A percentile compares a stretch with the other conserved stretches of the same genome.
These are phyloP conservation scores for Phytophthora lateralis DNA, from an alignment of 352 stramenopile genomes.

Conservation along the genomic window DNA sequence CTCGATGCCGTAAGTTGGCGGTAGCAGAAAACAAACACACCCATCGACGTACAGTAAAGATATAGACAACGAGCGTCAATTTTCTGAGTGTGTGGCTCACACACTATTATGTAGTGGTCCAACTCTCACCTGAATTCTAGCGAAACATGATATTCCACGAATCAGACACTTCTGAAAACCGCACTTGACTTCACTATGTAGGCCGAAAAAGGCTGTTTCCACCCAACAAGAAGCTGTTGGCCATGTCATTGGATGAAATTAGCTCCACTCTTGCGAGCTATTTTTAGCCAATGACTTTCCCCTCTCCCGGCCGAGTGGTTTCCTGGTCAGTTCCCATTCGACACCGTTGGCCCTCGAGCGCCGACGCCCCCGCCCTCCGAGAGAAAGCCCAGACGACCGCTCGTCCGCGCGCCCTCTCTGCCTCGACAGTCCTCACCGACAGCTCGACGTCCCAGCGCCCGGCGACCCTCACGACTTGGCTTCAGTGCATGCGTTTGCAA, in stretches of 20 bases:
- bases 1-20: slow-evolving; percentile 38
- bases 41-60: slow-evolving; percentile 19
- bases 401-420: slow-evolving; percentile 5
- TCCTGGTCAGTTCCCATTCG: slow-evolving; percentile 33
- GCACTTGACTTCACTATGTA: not conserved
- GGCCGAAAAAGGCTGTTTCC: not conserved
- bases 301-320: not conserved
- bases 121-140: slow-evolving; percentile 4
- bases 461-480: slow-evolving; percentile 39
- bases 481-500: slow-evolving; percentile 91
- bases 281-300: too few relatives aligned
- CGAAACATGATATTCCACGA: not conserved
- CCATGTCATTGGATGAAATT: not conserved
- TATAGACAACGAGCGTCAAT: slow-evolving; percentile 29
- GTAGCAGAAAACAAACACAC: slow-evolving; percentile 10
- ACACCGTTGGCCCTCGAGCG: slow-evolving; percentile 45
- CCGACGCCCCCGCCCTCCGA: slow-evolving; percentile 9
- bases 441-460: slow-evolving; percentile 15
- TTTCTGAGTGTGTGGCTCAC: slow-evolving; percentile 9
- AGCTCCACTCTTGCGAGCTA: not conserved
- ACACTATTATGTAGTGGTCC: not conserved
- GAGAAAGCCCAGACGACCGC: slow-evolving; percentile 3
- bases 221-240: not conserved
- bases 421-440: slow-evolving; percentile 9
- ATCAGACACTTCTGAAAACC: not conserved